Evolutionary conservation across 2,329 filamentous ascomycete genomes (phyloP).

Genomic region (Colletotrichum incanum): DNA sequence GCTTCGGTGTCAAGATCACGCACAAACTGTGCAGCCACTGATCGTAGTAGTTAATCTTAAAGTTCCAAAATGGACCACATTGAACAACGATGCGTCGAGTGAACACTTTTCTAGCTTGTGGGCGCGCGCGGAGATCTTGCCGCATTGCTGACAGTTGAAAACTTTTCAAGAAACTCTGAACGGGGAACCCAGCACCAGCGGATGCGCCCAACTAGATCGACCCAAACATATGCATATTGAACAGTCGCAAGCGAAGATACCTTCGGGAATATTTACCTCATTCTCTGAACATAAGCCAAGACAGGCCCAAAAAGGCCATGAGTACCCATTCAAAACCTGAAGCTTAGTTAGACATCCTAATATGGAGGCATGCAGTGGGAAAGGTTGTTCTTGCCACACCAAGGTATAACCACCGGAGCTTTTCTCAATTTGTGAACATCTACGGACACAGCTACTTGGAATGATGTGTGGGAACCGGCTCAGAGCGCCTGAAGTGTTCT

Average conservation of each 20-base stretch:
- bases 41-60: not conserved
- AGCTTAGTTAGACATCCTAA: too few relatives aligned
- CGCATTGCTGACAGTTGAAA: too few relatives aligned
- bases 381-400: too few relatives aligned
- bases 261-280: not conserved
- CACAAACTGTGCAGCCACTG: not conserved
- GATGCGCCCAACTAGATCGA: not conserved
- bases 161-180: not conserved
- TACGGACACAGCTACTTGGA: too few relatives aligned
- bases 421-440: too few relatives aligned
- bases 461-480: too few relatives aligned
- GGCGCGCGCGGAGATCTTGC: accelerated
- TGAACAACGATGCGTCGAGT: not conserved
- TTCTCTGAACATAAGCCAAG: not conserved
- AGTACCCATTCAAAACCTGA: not conserved
- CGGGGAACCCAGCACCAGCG: too few relatives aligned
- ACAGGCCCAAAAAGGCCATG: not conserved
- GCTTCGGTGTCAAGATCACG: not conserved
- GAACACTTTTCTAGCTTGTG: not conserved
- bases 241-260: not conserved
- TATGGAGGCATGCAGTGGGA: too few relatives aligned
- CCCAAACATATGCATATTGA: not conserved
- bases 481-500: not conserved
- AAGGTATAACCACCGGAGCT: accelerated
- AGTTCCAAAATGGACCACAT: not conserved